A percentile compares a stretch with the other conserved stretches of the same genome.
Conservation (phyloP, 768 basidiomycete species). For the Termitomyces sp. region DNA sequence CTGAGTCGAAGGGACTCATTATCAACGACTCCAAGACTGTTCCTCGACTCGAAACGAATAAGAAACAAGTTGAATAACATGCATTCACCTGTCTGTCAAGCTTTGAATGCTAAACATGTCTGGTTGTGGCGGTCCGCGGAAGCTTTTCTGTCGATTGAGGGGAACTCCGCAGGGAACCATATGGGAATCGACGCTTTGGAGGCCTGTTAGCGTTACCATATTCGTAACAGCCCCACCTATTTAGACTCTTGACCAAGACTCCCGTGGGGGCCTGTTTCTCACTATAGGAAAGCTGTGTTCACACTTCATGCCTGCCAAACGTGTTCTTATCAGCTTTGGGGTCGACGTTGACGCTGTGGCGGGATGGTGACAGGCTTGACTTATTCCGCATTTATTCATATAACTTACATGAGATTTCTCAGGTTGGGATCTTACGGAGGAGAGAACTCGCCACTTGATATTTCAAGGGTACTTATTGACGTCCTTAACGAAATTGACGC, state of each 20-base stretch:
- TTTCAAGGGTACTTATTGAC: slow-evolving; percentile 50
- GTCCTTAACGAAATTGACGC: not conserved
- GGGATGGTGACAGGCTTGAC: slow-evolving; percentile 49
- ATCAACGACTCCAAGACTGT: no score
- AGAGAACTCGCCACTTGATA: slow-evolving; percentile 69
- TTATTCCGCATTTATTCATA: not conserved
- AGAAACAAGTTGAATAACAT: no score
- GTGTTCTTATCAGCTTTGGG: slow-evolving; percentile 58
- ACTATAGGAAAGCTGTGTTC: not conserved
- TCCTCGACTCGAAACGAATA: no score
- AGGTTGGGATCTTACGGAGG: slow-evolving; percentile 77
- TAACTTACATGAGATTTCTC: not conserved
- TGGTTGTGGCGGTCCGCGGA: no score
- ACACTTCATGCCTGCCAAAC: slow-evolving; percentile 45
- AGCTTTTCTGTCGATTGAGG: not conserved
- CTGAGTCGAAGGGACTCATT: no score
- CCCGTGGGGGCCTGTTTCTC: not conserved
- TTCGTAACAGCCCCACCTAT: not conserved
- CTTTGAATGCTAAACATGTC: no score
- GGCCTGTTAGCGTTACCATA: not conserved
- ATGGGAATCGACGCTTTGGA: not conserved
- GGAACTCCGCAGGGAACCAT: not conserved
- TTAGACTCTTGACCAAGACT: not conserved
- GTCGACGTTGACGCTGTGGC: slow-evolving; percentile 79
- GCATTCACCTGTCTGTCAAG: not conserved